Evolutionary conservation across 2,329 filamentous ascomycete genomes (phyloP), one percentile per base, ranked within the genome.

Genomic region (Colletotrichum spinosum): DNA sequence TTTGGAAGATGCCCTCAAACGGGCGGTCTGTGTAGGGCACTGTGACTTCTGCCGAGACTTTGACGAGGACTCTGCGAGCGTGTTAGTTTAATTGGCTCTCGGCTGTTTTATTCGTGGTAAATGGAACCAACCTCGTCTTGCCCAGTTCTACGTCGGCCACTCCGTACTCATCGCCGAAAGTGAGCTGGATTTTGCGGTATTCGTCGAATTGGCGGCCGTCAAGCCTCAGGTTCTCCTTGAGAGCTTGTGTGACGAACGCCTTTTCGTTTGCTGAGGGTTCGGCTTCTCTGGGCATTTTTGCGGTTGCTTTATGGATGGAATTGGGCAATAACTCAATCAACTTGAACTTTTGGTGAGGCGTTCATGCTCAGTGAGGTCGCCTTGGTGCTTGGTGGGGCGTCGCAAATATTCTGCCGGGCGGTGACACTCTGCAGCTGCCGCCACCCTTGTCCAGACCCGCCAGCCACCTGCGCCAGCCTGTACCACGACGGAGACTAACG

Each of bases 1-100:
- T 97, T 71, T 90, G 94, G 83, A 98, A 98, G 77, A 97, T 87
- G 76, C 96, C 96, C 77, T 98, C 96, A 75, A 97, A 97, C 65
- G 94, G 95, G 69, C 95, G 91, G 79, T 98, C 95, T 57, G 91
- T 79, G 75, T 91, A 93, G 48, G 96, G 95, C 44, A 92, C 89
- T 10, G 92, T 92, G 67, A 98, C 92, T 80, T 97, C 93, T 68
- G 94, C 92, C 3, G 94, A 95, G 65, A 97, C 91, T 68, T 92
- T 92, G 60, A 91, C 93, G 67, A 97, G 82, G 64, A 97, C 88
- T 73, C 94, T 97, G 71, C 17, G 34, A 49, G 35, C 33, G 37
- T 11, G 25, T 70, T 55, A 69, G 63, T 34, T 38, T 25, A 4
- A 25, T 25, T 25, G 25, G 25, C 5, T 25, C 25, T 25, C 25